A percentile compares a stretch with the other conserved stretches of the same genome.
Conservation (phyloP, 2,329 filamentous ascomycete genomes). For the Microsporum canis region DNA sequence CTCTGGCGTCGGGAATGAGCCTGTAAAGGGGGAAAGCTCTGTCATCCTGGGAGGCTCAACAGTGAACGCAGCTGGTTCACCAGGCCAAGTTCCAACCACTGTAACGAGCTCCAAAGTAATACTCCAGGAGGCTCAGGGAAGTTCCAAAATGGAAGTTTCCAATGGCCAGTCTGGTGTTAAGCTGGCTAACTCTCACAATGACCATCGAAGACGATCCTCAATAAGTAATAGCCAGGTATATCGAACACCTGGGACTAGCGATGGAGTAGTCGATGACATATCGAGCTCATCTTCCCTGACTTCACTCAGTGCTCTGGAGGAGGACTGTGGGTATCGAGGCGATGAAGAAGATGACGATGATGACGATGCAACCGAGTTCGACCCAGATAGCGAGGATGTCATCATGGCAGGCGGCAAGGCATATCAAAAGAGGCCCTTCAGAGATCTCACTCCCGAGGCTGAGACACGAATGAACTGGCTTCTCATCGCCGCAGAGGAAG, state of each 20-base stretch:
- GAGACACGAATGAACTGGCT: conserved; percentile 8
- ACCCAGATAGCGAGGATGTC: not conserved
- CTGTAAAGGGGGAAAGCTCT: not conserved
- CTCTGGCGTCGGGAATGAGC: not conserved
- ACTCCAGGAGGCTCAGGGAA: not conserved
- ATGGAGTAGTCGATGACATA: not conserved
- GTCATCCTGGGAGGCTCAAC: too few relatives aligned
- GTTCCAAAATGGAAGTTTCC: not conserved
- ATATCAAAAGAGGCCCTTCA: conserved; percentile 3
- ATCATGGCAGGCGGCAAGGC: not conserved
- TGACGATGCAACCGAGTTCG: not conserved
- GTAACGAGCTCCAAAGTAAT: not conserved
- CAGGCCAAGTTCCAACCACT: not conserved
- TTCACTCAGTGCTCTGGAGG: not conserved
- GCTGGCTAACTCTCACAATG: not conserved
- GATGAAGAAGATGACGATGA: not conserved
- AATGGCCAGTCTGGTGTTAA: not conserved
- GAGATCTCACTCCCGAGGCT: not conserved
- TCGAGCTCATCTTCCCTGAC: not conserved
- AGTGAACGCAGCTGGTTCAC: not conserved
- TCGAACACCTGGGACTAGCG: not conserved
- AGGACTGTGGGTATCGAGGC: conserved; percentile 1
- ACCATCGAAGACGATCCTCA: not conserved
- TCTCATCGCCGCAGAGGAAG: conserved; percentile 3
- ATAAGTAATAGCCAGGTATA: not conserved